Evolutionary conservation across 1,284 basidiomycete species (phyloP).

Genomic region (Tilletia caries): DNA sequence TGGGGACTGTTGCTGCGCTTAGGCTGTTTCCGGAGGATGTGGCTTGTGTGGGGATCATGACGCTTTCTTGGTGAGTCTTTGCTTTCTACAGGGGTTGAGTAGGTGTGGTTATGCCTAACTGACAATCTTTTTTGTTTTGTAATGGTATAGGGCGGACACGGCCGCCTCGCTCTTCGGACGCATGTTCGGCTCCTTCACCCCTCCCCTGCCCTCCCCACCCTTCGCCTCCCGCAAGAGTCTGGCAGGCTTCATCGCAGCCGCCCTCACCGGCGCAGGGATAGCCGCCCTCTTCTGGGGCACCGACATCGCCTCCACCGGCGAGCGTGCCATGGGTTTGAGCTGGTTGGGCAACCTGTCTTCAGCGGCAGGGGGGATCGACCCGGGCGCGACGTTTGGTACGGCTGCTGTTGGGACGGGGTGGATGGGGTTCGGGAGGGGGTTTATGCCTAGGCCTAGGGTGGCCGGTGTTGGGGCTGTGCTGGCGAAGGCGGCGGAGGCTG

Average conservation of each 20-base stretch:
- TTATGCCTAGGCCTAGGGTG: slow-evolving; percentile 19
- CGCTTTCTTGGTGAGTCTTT: slow-evolving; percentile 16
- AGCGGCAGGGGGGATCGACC: slow-evolving; percentile 3
- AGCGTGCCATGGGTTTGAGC: slow-evolving; percentile 37
- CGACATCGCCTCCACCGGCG: slow-evolving; percentile 33
- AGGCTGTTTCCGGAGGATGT: slow-evolving; percentile 57
- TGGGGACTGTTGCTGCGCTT: slow-evolving; percentile 81
- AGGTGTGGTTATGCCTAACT: background rate
- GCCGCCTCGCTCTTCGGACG: slow-evolving; percentile 89
- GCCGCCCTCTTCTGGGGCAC: slow-evolving; percentile 72
- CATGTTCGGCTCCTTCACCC: slow-evolving; percentile 73
- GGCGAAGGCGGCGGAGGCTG: slow-evolving; percentile 17
- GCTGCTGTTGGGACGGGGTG: slow-evolving; percentile 33
- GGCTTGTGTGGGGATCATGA: slow-evolving; percentile 48
- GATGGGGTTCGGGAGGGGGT: slow-evolving; percentile 30
- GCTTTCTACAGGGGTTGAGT: no score
- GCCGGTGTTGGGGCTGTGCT: slow-evolving; percentile 26
- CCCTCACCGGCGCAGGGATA: slow-evolving; percentile 70
- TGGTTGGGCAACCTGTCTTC: slow-evolving; percentile 23
- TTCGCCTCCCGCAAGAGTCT: slow-evolving; percentile 79
- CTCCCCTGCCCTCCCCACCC: slow-evolving; percentile 70
- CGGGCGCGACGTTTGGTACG: slow-evolving; percentile 35
- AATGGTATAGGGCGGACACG: slow-evolving; percentile 74
- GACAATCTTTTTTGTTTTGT: background rate
- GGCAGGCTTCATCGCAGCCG: slow-evolving; percentile 84